Percentiles rank a stretch among this genome's conserved stretches.
These are phyloP conservation scores for Drosera capensis DNA, from an alignment of 148 eudicot genomes.

Conservation along the genomic window DNA sequence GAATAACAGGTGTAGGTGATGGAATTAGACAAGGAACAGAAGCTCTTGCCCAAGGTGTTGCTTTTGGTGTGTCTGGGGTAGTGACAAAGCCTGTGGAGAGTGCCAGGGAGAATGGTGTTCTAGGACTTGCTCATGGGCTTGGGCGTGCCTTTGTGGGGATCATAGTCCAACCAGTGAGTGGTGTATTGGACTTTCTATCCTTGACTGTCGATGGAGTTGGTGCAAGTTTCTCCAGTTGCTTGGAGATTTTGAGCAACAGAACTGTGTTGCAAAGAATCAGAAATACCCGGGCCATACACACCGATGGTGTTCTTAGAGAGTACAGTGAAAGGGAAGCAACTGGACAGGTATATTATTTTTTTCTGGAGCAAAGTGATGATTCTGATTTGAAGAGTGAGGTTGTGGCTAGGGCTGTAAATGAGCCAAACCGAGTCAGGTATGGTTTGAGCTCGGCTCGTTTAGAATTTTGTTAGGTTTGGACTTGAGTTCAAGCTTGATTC, in stretches of 20 bases:
- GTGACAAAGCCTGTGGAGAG: conserved; percentile 89
- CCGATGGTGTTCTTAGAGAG: conserved; percentile 72
- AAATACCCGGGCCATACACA: conserved; percentile 77
- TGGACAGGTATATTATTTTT: conserved; percentile 55
- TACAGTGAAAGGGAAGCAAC: conserved; percentile 81
- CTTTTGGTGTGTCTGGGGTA: conserved; percentile 96
- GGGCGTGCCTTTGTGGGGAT: conserved; percentile 87
- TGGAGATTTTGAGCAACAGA: conserved; percentile 74
- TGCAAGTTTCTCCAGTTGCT: conserved; percentile 91
- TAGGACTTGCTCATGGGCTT: conserved; percentile 96
- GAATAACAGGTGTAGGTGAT: conserved; percentile 91
- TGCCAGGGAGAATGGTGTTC: conserved; percentile 86
- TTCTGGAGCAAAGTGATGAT: background rate
- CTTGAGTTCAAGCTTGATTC: no score
- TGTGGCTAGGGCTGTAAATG: background rate
- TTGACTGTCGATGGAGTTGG: conserved; percentile 96
- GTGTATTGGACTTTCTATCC: conserved; percentile 92
- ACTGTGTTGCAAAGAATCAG: conserved; percentile 54
- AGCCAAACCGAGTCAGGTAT: no score
- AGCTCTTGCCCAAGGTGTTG: conserved; percentile 98
- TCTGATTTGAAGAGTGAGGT: background rate
- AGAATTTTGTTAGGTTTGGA: no score
- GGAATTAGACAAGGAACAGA: conserved; percentile 95
- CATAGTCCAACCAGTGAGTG: conserved; percentile 92
- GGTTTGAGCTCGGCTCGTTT: no score